Evolutionary conservation across 2,329 filamentous ascomycete species (phyloP).

Genomic region (Zalaria obscura): DNA sequence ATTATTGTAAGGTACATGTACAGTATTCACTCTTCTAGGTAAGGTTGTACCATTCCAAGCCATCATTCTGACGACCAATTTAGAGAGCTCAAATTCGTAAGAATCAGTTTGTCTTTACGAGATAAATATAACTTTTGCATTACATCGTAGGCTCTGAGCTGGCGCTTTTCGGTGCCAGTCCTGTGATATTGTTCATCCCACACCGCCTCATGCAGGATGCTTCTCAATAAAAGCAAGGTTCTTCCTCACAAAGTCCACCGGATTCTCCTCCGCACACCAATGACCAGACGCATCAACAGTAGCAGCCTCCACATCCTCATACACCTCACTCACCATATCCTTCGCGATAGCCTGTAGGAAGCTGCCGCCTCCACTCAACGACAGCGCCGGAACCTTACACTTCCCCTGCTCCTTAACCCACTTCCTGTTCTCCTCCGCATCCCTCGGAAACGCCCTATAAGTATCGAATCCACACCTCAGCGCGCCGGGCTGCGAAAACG

Average conservation of each 20-base stretch:
- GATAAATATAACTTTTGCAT: too few relatives aligned
- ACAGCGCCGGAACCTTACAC: slow-evolving; percentile 15
- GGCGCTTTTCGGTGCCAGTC: too few relatives aligned
- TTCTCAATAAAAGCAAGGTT: slow-evolving; percentile 17
- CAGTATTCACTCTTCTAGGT: too few relatives aligned
- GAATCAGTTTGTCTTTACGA: too few relatives aligned
- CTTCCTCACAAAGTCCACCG: slow-evolving; percentile 19
- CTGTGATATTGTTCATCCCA: too few relatives aligned
- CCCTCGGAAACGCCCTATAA: slow-evolving; percentile 20
- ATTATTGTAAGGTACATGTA: too few relatives aligned
- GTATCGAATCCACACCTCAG: slow-evolving; percentile 19
- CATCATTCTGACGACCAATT: too few relatives aligned
- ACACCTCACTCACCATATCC: slow-evolving; percentile 18
- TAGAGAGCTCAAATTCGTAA: too few relatives aligned
- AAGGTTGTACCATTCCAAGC: too few relatives aligned
- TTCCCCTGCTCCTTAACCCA: slow-evolving; percentile 18
- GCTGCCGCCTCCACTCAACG: slow-evolving; percentile 17
- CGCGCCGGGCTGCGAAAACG: slow-evolving; percentile 20
- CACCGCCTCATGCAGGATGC: neutral
- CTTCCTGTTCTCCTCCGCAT: slow-evolving; percentile 16
- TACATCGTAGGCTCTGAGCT: too few relatives aligned
- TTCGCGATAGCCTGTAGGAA: slow-evolving; percentile 13
- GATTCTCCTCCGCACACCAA: slow-evolving; percentile 26
- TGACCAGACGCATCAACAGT: slow-evolving; percentile 18
- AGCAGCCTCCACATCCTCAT: slow-evolving; percentile 13